phyloP scores from a whole-genome alignment of 371 early-diverging fungal species.

The Saksenaea vasiformis region DNA sequence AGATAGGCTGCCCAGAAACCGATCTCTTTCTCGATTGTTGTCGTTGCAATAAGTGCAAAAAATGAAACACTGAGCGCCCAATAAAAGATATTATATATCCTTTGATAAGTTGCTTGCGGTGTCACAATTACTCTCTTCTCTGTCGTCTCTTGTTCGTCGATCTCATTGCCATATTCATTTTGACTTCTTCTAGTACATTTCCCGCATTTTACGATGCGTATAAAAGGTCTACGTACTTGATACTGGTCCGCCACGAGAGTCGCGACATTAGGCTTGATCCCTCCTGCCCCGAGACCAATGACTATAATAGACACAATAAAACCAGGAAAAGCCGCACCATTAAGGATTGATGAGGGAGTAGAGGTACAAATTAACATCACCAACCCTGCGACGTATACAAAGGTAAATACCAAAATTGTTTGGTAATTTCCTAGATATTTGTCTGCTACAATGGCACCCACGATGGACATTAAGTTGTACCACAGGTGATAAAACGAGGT shows the following conservation, averaged over 20 bases:
- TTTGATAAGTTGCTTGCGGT: slow-evolving; percentile 14
- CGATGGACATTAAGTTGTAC: slow-evolving; percentile 68
- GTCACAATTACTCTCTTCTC: slow-evolving; percentile 17
- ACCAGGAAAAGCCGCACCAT: slow-evolving; percentile 51
- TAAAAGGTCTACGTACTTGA: background rate
- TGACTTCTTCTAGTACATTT: too few species aligned
- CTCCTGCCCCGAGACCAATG: slow-evolving; percentile 44
- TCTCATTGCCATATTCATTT: too few species aligned
- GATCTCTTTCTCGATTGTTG: slow-evolving; percentile 48
- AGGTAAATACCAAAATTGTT: slow-evolving; percentile 64
- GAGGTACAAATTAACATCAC: slow-evolving; percentile 55
- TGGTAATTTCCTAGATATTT: slow-evolving; percentile 71
- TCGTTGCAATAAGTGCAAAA: slow-evolving; percentile 57
- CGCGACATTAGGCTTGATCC: slow-evolving; percentile 22
- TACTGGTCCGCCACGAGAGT: slow-evolving; percentile 11
- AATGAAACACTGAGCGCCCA: slow-evolving; percentile 64
- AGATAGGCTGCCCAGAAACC: slow-evolving; percentile 66
- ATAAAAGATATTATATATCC: slow-evolving; percentile 9
- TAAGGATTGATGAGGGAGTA: slow-evolving; percentile 42
- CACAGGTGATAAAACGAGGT: slow-evolving; percentile 67
- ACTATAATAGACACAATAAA: slow-evolving; percentile 56
- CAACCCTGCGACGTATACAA: slow-evolving; percentile 63
- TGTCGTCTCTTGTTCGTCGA: background rate
- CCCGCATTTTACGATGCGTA: background rate
- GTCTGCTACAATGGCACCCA: slow-evolving; percentile 77